These are phyloP conservation scores for Aspergillus sclerotialis DNA, from an alignment of 2,329 filamentous ascomycete genomes.

Conservation along the genomic window DNA sequence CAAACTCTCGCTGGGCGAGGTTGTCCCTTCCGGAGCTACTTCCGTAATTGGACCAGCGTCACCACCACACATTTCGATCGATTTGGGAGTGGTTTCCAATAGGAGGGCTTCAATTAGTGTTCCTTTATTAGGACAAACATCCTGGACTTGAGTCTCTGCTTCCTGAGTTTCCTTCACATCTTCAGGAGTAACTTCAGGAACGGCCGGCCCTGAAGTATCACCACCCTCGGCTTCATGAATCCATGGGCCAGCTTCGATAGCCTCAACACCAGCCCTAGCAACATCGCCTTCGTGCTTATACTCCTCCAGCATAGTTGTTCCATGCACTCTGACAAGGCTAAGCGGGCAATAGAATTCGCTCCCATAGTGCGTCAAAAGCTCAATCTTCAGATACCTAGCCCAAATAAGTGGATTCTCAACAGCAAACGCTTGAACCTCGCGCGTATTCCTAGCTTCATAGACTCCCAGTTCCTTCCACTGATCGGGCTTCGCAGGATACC, in stretches of 20 bases:
- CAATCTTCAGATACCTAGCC: slow-evolving; percentile 86
- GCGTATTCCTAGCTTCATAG: slow-evolving; percentile 85
- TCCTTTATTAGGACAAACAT: slow-evolving; percentile 12
- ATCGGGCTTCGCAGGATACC: slow-evolving; percentile 85
- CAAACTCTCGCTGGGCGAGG: slow-evolving; percentile 3
- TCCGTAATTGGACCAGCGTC: slow-evolving; percentile 9
- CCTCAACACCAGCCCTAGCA: slow-evolving; percentile 52
- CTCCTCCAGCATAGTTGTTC: slow-evolving; percentile 89
- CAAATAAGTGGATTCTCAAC: slow-evolving; percentile 94
- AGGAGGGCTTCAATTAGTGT: slow-evolving; percentile 10
- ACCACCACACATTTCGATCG: slow-evolving; percentile 11
- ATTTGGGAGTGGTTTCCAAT: neutral
- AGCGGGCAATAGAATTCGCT: slow-evolving; percentile 96
- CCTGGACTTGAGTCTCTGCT: slow-evolving; percentile 2
- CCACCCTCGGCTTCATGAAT: slow-evolving; percentile 9
- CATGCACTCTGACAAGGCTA: slow-evolving; percentile 84
- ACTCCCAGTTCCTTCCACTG: slow-evolving; percentile 85
- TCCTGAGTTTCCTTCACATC: slow-evolving; percentile 7
- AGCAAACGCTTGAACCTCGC: slow-evolving; percentile 89
- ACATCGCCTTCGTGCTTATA: slow-evolving; percentile 79
- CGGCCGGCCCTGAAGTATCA: slow-evolving; percentile 12
- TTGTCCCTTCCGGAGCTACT: too few relatives aligned
- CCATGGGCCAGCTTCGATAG: slow-evolving; percentile 15
- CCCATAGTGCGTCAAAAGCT: slow-evolving; percentile 88
- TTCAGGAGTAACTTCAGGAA: slow-evolving; percentile 16